phyloP scores from a whole-genome alignment of 2,329 filamentous ascomycete genomes.

The Epichloe festucae region DNA sequence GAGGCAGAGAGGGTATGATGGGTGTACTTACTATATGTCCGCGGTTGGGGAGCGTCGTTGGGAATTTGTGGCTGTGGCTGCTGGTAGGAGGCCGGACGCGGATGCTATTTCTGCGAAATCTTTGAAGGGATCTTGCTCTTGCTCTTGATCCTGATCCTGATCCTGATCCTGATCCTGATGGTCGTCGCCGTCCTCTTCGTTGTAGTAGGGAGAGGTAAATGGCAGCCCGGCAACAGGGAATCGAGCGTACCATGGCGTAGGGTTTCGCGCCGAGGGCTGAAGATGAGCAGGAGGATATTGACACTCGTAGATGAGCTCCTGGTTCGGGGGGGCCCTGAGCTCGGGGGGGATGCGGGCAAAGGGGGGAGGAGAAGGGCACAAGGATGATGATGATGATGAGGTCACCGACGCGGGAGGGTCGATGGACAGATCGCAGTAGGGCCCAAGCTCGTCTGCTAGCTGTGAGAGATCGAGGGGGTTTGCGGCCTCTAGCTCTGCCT shows the following conservation, averaged over 20 bases:
- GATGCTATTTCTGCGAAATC: too few species aligned
- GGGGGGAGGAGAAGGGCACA: too few species aligned
- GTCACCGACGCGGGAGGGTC: neutral
- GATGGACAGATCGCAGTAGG: neutral
- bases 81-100: too few species aligned
- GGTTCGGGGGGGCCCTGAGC: neutral
- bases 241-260: neutral
- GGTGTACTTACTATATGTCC: too few species aligned
- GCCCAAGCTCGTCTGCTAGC: neutral
- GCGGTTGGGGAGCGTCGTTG: too few species aligned
- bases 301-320: neutral
- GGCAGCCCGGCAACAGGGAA: neutral
- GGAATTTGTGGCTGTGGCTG: too few species aligned
- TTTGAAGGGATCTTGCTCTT: too few species aligned
- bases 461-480: neutral
- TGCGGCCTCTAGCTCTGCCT: neutral
- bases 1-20: too few species aligned
- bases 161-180: too few species aligned
- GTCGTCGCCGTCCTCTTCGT: too few species aligned
- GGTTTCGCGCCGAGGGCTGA: neutral
- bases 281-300: neutral
- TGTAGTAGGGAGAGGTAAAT: neutral
- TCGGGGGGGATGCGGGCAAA: neutral
- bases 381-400: neutral
- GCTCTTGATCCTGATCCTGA: too few species aligned